phyloP scores from a whole-genome alignment of 2,329 filamentous ascomycete genomes.

The Rasamsonia emersonii region DNA sequence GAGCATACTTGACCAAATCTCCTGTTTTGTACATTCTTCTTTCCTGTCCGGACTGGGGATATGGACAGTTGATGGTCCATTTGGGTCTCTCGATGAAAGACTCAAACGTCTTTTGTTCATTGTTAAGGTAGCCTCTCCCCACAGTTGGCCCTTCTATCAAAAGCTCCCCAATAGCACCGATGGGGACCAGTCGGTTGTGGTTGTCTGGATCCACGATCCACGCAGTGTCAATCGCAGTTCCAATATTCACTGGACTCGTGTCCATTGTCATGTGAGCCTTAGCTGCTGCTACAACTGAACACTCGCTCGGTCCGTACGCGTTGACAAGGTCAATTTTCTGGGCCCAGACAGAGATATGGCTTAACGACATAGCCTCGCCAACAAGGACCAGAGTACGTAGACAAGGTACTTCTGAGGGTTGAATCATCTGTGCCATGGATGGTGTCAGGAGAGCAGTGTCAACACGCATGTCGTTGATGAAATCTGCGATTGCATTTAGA shows the following conservation, averaged over 20 bases:
- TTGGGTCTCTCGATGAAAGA: slow-evolving; percentile 15
- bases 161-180: slow-evolving; percentile 20
- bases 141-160: slow-evolving; percentile 26
- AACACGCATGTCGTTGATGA: slow-evolving; percentile 29
- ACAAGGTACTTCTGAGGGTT: slow-evolving; percentile 23
- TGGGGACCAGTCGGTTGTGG: slow-evolving; percentile 9
- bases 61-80: slow-evolving; percentile 8
- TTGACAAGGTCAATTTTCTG: slow-evolving; percentile 13
- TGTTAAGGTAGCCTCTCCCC: slow-evolving; percentile 27
- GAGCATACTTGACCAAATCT: slow-evolving; percentile 11
- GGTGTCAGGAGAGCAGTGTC: slow-evolving; percentile 47
- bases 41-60: no score
- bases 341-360: slow-evolving; percentile 24
- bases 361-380: slow-evolving; percentile 22
- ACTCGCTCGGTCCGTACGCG: slow-evolving; percentile 17
- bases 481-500: slow-evolving; percentile 31
- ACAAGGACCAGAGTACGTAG: slow-evolving; percentile 25
- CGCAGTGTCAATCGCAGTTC: slow-evolving; percentile 10
- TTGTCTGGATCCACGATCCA: slow-evolving; percentile 22
- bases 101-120: slow-evolving; percentile 19
- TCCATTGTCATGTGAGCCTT: slow-evolving; percentile 1
- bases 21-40: slow-evolving; percentile 28
- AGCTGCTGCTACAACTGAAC: slow-evolving; percentile 9
- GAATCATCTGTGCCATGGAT: slow-evolving; percentile 35
- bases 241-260: slow-evolving; percentile 15